A percentile compares a stretch with the other conserved stretches of the same genome.
phyloP scores from a whole-genome alignment of 208 protist species.

The Porcisia hertigi region DNA sequence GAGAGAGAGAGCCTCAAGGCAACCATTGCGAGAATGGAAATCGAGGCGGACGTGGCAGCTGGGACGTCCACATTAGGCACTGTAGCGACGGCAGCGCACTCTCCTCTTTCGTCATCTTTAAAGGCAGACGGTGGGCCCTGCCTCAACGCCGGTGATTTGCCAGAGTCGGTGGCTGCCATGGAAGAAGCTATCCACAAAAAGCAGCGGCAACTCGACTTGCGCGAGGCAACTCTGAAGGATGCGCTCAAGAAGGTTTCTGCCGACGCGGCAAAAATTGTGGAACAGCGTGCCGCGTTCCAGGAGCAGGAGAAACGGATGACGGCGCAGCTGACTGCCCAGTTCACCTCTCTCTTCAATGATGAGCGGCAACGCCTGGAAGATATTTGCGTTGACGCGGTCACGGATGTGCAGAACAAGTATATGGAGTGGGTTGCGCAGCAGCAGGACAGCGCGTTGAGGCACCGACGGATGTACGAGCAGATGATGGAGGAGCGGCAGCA shows the following conservation, averaged over 20 bases:
- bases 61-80: background rate
- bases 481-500: conserved; percentile 26
- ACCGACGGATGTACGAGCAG: conserved; percentile 22
- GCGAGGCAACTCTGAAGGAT: conserved; percentile 66
- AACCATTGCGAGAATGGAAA: conserved; percentile 37
- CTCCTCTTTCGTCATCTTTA: background rate
- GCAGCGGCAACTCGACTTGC: conserved; percentile 50
- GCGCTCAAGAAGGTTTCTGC: conserved; percentile 59
- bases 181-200: conserved; percentile 35
- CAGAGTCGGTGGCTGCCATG: conserved; percentile 5
- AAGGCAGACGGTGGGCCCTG: conserved; percentile 4
- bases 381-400: conserved; percentile 27
- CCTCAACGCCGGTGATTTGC: background rate
- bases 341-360: conserved; percentile 41
- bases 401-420: conserved; percentile 25
- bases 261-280: conserved; percentile 47
- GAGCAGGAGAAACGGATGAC: conserved; percentile 38
- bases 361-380: conserved; percentile 39
- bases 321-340: conserved; percentile 31
- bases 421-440: conserved; percentile 21
- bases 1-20: conserved; percentile 44
- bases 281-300: conserved; percentile 48
- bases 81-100: background rate
- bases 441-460: conserved; percentile 14
- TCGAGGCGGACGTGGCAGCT: conserved; percentile 36